phyloP scores from a whole-genome alignment of 148 eudicot genomes.

The Linanthus parryae region DNA sequence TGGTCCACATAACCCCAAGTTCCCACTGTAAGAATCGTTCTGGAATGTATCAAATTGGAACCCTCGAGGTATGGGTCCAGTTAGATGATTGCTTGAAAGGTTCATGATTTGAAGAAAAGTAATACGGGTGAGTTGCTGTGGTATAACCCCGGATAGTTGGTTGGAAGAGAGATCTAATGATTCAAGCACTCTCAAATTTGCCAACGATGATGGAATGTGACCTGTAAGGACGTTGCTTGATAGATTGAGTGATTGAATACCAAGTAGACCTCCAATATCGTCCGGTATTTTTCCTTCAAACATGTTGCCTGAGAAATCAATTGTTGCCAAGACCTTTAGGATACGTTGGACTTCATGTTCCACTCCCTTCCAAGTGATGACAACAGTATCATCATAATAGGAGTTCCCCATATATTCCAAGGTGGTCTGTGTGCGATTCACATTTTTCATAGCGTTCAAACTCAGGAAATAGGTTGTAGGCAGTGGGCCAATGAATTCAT shows the following conservation, averaged over 20 bases:
- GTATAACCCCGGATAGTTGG: constrained; percentile 19
- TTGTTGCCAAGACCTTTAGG: constrained; percentile 3
- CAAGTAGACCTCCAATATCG: constrained; percentile 12
- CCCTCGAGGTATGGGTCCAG: constrained; percentile 16
- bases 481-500: constrained; percentile 27
- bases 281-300: constrained; percentile 24
- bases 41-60: constrained; percentile 10
- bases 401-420: not conserved
- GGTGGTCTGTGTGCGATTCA: not conserved
- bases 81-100: constrained; percentile 21
- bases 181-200: constrained; percentile 19
- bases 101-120: constrained; percentile 15
- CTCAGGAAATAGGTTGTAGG: constrained; percentile 12
- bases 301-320: constrained; percentile 18
- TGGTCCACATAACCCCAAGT: constrained; percentile 24
- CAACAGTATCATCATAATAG: not conserved
- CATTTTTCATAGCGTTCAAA: constrained; percentile 19
- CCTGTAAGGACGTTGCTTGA: constrained; percentile 29
- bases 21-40: constrained; percentile 17
- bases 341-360: not conserved
- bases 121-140: constrained; percentile 16
- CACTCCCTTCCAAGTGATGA: not conserved
- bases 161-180: constrained; percentile 33
- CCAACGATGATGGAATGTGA: constrained; percentile 22
- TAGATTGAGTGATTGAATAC: constrained; percentile 23